Conservation (phyloP, 176 grass and related monocot genomes). For the Saccharum spontaneum region DNA sequence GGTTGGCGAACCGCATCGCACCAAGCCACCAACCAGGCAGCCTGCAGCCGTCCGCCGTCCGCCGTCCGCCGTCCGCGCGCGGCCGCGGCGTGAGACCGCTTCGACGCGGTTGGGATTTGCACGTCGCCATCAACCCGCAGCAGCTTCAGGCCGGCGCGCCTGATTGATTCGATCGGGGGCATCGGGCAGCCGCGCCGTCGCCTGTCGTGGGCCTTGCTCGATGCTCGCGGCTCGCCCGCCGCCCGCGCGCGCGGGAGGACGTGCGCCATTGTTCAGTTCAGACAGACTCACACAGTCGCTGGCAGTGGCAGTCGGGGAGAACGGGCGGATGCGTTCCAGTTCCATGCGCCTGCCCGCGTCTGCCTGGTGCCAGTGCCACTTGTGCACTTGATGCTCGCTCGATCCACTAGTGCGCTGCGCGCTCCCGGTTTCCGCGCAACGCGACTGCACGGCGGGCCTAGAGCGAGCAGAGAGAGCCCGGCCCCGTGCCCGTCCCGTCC, state of each 20-base stretch:
- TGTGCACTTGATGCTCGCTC: not conserved
- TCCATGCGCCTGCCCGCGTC: conserved; percentile 17
- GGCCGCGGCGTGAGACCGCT: conserved; percentile 2
- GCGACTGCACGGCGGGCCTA: conserved; percentile 4
- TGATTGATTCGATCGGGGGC: not conserved
- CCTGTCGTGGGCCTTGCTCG: not conserved
- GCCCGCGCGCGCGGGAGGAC: not conserved
- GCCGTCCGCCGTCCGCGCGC: not conserved
- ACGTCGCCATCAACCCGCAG: not conserved
- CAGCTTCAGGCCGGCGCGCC: not conserved
- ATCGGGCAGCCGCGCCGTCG: not conserved
- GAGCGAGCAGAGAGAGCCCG: not conserved
- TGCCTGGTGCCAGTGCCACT: not conserved
- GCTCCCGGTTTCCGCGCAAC: conserved; percentile 10
- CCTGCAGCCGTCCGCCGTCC: not conserved
- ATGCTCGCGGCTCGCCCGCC: not conserved
- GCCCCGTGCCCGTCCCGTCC: not conserved
- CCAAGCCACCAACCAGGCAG: conserved; percentile 16
- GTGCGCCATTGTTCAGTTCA: not conserved
- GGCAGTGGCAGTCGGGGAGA: not conserved
- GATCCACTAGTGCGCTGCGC: not conserved
- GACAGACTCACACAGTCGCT: not conserved
- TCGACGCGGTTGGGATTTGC: not conserved
- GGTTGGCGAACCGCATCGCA: conserved; percentile 34
- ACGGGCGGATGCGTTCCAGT: not conserved